Percentiles rank a stretch among this genome's conserved stretches.
These are phyloP conservation scores for Ophiosphaerella korrae DNA, from an alignment of 2,329 filamentous ascomycete species.

Conservation along the genomic window DNA sequence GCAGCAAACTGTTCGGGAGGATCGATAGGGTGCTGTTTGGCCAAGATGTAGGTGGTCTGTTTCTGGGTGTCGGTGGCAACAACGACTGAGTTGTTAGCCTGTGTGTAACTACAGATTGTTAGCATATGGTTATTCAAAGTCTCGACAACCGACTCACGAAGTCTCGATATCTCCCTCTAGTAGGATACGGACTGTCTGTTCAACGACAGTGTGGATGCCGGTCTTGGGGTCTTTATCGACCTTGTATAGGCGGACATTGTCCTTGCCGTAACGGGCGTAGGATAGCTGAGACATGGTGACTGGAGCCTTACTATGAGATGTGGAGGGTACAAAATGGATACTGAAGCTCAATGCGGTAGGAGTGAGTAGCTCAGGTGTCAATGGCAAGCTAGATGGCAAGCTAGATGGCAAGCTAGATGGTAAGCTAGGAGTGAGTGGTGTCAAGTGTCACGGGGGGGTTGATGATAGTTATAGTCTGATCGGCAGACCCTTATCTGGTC, in stretches of 20 bases:
- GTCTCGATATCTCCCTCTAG: conserved; percentile 90
- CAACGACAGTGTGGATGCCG: conserved; percentile 81
- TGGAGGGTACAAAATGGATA: neutral
- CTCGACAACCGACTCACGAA: conserved; percentile 61
- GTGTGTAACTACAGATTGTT: conserved; percentile 71
- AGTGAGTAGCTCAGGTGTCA: conserved; percentile 1
- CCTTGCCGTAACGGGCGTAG: conserved; percentile 82
- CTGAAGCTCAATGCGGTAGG: conserved; percentile 1
- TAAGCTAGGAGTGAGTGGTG: conserved; percentile 11
- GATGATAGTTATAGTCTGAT: conserved; percentile 37
- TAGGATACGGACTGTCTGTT: conserved; percentile 93
- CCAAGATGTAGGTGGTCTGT: conserved; percentile 87
- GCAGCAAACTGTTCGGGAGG: conserved; percentile 91
- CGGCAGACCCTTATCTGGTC: conserved; percentile 37
- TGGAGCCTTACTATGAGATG: neutral
- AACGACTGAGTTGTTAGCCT: conserved; percentile 91
- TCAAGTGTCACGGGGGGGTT: conserved; percentile 19
- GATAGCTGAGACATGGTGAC: conserved; percentile 53
- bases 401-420: conserved; percentile 4
- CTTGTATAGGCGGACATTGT: conserved; percentile 98
- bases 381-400: neutral
- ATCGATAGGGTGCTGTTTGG: conserved; percentile 89
- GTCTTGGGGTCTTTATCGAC: conserved; percentile 79
- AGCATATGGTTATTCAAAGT: conserved; percentile 8
- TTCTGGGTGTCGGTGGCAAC: conserved; percentile 98